Evolutionary conservation across 140 eudicot genomes (phyloP).

Genomic region (Senecio squalidus): DNA sequence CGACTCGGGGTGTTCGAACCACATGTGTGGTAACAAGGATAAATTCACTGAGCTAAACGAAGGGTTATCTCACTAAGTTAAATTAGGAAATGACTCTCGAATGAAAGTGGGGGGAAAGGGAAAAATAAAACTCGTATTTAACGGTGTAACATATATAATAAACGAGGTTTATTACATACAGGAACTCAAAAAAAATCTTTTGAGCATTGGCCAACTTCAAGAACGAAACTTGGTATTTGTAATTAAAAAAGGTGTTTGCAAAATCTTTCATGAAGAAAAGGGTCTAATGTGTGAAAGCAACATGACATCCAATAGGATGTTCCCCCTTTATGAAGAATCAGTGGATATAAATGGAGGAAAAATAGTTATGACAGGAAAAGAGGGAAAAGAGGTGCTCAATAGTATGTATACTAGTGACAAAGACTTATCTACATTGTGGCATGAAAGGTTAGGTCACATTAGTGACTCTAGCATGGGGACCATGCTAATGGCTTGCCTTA

Average conservation of each 20-base stretch:
- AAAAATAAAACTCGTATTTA: background rate
- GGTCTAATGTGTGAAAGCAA: no score
- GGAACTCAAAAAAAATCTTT: constrained; percentile 6
- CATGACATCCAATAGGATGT: constrained; percentile 1
- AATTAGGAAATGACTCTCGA: background rate
- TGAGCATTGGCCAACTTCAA: constrained; percentile 3
- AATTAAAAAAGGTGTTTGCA: no score
- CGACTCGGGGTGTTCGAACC: constrained; percentile 8
- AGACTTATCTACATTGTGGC: background rate
- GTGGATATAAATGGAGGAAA: no score
- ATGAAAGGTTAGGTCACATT: background rate
- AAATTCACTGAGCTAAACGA: background rate
- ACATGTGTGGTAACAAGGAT: background rate
- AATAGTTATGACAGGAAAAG: no score
- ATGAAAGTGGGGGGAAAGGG: background rate
- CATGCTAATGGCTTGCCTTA: background rate
- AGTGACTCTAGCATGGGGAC: background rate
- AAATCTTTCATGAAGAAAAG: no score
- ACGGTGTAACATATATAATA: background rate
- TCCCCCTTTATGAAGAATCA: background rate
- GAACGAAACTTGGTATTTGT: no score
- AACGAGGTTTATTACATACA: background rate
- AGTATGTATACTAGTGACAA: background rate
- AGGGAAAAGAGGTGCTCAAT: no score
- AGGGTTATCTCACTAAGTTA: background rate